Percentiles rank a stretch among this genome's conserved stretches.
phyloP scores from a whole-genome alignment of 1,284 basidiomycete genomes.

The Pseudozyma thailandica region DNA sequence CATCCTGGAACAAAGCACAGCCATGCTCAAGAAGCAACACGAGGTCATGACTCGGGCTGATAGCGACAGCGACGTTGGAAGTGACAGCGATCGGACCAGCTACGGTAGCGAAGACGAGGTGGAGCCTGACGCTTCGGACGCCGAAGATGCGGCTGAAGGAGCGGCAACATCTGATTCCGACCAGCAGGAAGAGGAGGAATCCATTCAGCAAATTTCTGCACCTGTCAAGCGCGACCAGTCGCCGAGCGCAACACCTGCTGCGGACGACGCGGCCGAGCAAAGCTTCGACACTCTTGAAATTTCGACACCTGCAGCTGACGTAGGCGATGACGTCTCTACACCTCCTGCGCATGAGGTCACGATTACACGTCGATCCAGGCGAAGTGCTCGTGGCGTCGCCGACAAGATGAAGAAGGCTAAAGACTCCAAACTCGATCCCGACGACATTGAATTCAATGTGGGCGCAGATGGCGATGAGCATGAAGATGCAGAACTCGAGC shows the following conservation, averaged over 20 bases:
- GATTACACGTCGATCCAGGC: slow-evolving; percentile 13
- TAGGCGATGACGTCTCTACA: neutral
- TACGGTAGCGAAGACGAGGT: slow-evolving; percentile 38
- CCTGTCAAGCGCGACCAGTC: slow-evolving; percentile 15
- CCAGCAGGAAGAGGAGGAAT: neutral
- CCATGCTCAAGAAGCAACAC: slow-evolving; percentile 80
- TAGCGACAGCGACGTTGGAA: slow-evolving; percentile 18
- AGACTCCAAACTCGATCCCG: slow-evolving; percentile 23
- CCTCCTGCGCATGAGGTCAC: neutral
- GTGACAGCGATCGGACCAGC: slow-evolving; percentile 30
- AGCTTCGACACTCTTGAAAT: neutral
- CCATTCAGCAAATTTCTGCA: slow-evolving; percentile 9
- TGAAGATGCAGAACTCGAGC: slow-evolving; percentile 65
- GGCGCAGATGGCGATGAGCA: slow-evolving; percentile 48
- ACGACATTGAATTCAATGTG: slow-evolving; percentile 36
- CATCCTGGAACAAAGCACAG: slow-evolving; percentile 88
- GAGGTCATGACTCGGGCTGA: slow-evolving; percentile 58
- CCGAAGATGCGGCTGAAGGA: slow-evolving; percentile 24
- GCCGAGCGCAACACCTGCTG: slow-evolving; percentile 6
- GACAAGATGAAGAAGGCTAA: slow-evolving; percentile 7
- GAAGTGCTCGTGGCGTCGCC: slow-evolving; percentile 5
- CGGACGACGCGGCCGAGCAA: neutral
- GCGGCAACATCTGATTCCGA: slow-evolving; percentile 28
- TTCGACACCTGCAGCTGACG: neutral
- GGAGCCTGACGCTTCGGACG: slow-evolving; percentile 19